Evolutionary conservation across 768 basidiomycete genomes (phyloP), one percentile per base, ranked within the genome.

Genomic region (Cantharellus anzutake): DNA sequence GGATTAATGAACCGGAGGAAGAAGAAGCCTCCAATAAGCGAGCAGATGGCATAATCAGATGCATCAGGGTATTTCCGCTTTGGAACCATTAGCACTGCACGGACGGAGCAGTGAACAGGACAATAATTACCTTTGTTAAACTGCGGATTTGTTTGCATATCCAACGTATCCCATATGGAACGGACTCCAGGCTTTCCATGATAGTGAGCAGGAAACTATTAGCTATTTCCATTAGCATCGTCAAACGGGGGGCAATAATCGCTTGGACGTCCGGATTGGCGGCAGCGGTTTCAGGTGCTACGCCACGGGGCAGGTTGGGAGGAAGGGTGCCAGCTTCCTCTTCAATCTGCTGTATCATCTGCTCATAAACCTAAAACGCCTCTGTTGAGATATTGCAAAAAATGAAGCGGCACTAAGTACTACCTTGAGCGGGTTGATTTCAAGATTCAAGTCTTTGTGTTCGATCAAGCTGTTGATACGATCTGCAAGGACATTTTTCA

Each of bases 1-100:
- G 96, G 96, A 67, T 99, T 99, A 74, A 99, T 98, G 74, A 99
- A 99, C 20, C 96, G 87, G 62, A 99, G 82, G 79, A 99, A 99
- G 80, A 99, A 99, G 75, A 99, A 99, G 5, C 96, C 96, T 56
- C 96, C 96, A 63, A 99, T 99, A 58, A 99, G 80, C 4, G 93
- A 97, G 69, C 94, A 98, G 60, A 99, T 94, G 55, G 94, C 92
- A 65, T 92, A 93, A 73, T 98, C 96, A 38, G 89, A 94, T 39
- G 94, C 96, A 60, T 99, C 96, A 1, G 96, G 96, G 71, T 98
- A 99, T 76, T 98, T 98, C 59, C 96, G 80, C 96, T 98, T 69
- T 16, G 35, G 3, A 64, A 42, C n/a, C 41, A 51, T 37, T 39
- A 35, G 40, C 35, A 42, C 5, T 14, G 41, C 14, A 41, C 38